phyloP scores from a whole-genome alignment of 1,139 yeast species.

The Hemisphaericaspora xylanilytica region DNA sequence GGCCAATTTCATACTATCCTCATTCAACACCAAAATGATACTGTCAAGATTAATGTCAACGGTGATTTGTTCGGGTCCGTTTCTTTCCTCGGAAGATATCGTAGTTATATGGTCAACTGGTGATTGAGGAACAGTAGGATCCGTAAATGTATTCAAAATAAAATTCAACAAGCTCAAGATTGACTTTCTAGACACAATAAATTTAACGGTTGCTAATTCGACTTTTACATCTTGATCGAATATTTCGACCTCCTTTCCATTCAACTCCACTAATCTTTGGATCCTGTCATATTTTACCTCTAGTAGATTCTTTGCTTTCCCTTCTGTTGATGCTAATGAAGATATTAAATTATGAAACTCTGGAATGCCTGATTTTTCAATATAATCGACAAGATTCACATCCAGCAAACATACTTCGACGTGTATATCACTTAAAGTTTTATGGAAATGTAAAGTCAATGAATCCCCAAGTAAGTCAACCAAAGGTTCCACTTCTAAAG shows the following conservation, averaged over 20 bases:
- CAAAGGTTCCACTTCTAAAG: constrained; percentile 63
- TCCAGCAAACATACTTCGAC: constrained; percentile 65
- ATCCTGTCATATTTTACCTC: constrained; percentile 57
- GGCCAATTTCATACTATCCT: constrained; percentile 79
- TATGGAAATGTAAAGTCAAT: constrained; percentile 58
- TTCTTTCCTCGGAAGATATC: constrained; percentile 51
- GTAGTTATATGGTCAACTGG: constrained; percentile 71
- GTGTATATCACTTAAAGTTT: constrained; percentile 60
- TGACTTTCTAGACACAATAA: constrained; percentile 76
- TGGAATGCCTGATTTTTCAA: constrained; percentile 59
- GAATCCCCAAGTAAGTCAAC: constrained; percentile 72
- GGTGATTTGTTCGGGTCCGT: constrained; percentile 70
- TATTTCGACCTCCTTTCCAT: constrained; percentile 59
- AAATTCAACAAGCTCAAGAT: constrained; percentile 77
- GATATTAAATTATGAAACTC: constrained; percentile 73
- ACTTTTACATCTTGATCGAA: constrained; percentile 78
- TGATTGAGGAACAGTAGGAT: constrained; percentile 65
- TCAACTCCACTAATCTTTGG: constrained; percentile 60
- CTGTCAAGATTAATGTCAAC: constrained; percentile 71
- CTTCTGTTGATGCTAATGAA: constrained; percentile 46
- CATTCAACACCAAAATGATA: constrained; percentile 72
- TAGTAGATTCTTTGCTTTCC: constrained; percentile 47
- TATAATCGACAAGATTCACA: constrained; percentile 69
- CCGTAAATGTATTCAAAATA: constrained; percentile 81
- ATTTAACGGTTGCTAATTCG: constrained; percentile 74